Base-by-base conservation (phyloP, 805 yeast genomes). In the Saturnispora gosingensis region DNA sequence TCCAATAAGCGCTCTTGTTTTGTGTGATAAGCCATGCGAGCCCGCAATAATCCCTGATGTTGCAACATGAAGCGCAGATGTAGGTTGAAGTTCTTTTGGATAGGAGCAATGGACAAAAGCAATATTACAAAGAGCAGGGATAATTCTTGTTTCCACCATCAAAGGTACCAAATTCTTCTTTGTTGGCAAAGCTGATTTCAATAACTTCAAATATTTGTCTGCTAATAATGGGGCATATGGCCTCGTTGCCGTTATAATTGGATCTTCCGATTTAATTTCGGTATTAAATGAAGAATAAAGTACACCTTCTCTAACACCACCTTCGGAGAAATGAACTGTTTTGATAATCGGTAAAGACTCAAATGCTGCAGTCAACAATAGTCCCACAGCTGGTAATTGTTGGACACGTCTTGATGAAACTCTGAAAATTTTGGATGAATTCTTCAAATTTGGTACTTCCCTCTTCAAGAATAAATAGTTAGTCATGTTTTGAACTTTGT, bases 271-370 rank as follows among this genome's bases (percentile, higher is more conserved):
- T 54, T 83, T 75, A 30, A 83, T 72, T 36, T 72, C 72, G 20
- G 74, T 68, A 20, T 88, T 81, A 35, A 85, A 68, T 59, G 76
- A 75, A 6, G 85, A 78, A 61, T 79, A 85, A 36, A 85, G 60
- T 1, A 82, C 80, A 54, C 91, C 91, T 67, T 85, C 91, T 58
- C 91, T 72, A 22, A 84, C 83, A 53, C 89, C 89, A 56, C 88
- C 89, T 63, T 84, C 88, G 52, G 82, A 75, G 63, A 85, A 85
- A 58, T 82, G 80, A 27, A 85, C 74, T 2, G 83, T 76, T 57
- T 78, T 78, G 42, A 83, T 72, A 35, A 69, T 70, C 16, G 88
- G 88, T 35, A 83, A 65, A 0, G 81, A 74, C 53, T 78, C 81
- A 59, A 80, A 74, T 0, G 83, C 81, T 0, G 85, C 86, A 34